Evolutionary conservation across 1,284 basidiomycete genomes (phyloP), one percentile per base, ranked within the genome.

Genomic region (Austroboletus olivaceoglutinosus): DNA sequence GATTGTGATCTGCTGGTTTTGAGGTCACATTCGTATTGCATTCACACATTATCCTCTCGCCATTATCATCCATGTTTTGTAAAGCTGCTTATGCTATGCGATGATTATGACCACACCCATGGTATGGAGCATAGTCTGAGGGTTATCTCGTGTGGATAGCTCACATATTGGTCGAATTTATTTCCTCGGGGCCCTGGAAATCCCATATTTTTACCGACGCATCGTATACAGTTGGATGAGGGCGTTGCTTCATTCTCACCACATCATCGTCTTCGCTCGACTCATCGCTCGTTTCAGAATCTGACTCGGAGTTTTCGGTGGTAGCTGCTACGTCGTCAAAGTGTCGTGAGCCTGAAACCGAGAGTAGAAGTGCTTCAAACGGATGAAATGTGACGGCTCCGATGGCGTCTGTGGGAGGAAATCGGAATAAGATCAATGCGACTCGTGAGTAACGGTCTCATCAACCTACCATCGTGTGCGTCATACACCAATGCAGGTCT

Each of bases 341-440:
- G 62, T 85, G 80, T 27, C 86, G 73, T n/a, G 86, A 85, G 10
- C 86, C 87, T 1, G 85, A 83, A 3, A 75, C 74, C 0, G 85
- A 83, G 16, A 86, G 60, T 8, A 88, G 53, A 5, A 71, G 39
- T 0, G 85, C 67, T 15, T 71, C 69, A 15, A 75, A 61, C 0
- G 86, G 84, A 55, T 88, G 83, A 55, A 89, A 86, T 0, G 74
- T 66, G 0, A 83, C 78, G 3, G 81, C 79, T 1, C 84, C 82
- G 15, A 88, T 62, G 6, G 84, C 74, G 61, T 89, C 85, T 85
- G 48, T 5, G 23, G 29, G 13, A n/a, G 29, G 45, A 42, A 30
- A 21, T 30, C 12, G 38, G 21, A 18, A 41, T n/a, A 25, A 12
- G 29, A 21, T 23, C 11, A 19, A 40, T 1, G 30, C 11, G n/a